phyloP scores from a whole-genome alignment of 108 stramenopile species.

The Nitzschia inconspicua region DNA sequence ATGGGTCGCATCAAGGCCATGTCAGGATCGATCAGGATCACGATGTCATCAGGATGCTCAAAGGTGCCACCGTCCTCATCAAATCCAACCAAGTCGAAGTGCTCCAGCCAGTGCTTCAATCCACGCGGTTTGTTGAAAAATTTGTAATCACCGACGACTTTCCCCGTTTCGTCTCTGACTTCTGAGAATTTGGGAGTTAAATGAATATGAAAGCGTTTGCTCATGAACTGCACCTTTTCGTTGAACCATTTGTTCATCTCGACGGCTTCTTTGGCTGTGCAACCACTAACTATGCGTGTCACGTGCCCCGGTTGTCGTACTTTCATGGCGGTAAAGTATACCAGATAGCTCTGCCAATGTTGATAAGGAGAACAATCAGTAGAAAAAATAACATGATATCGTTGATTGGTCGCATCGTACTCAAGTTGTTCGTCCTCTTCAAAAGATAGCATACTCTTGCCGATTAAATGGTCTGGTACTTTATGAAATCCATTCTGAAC shows the following conservation, averaged over 20 bases:
- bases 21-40: constrained; percentile 92
- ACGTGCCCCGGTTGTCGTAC: constrained; percentile 73
- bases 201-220: constrained; percentile 48
- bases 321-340: constrained; percentile 65
- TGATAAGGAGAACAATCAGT: constrained; percentile 74
- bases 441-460: constrained; percentile 2
- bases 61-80: constrained; percentile 15
- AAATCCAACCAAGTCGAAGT: too few species aligned
- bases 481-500: not conserved
- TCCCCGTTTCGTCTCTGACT: constrained; percentile 20
- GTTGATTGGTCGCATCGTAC: not conserved
- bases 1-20: constrained; percentile 85
- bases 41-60: constrained; percentile 34
- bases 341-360: constrained; percentile 86
- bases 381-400: constrained; percentile 63
- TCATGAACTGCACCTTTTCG: constrained; percentile 40
- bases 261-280: constrained; percentile 38
- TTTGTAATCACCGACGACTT: constrained; percentile 25
- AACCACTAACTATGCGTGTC: constrained; percentile 81
- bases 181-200: constrained; percentile 65
- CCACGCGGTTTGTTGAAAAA: constrained; percentile 93
- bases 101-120: constrained; percentile 67
- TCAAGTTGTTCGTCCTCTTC: constrained; percentile 17
- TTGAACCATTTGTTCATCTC: constrained; percentile 27
- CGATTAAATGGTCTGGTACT: not conserved